Evolutionary conservation across 2,329 filamentous ascomycete genomes (phyloP), one percentile per base, ranked within the genome.

Genomic region (Cladosporium sp.): DNA sequence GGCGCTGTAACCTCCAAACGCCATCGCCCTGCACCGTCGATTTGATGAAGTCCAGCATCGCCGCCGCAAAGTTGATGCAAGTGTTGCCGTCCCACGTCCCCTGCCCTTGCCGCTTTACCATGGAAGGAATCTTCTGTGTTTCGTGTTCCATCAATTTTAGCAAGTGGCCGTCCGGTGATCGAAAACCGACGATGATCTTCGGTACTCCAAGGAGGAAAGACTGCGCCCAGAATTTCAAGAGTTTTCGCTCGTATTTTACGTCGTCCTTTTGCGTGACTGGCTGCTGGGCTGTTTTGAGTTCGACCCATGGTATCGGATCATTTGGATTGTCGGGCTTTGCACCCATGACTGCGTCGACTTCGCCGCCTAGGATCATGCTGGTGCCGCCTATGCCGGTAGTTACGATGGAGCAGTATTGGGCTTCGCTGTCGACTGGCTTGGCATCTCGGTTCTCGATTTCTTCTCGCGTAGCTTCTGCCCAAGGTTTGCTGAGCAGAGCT

Each of bases 371-470:
- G 54, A 95, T 81, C 52, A 97, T 72, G 14, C 79, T 77, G 1
- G 82, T 79, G 44, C 81, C 81, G 2, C 91, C 92, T 52, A 98
- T 86, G 0, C 88, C 89, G 0, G 92, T 97, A 35, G 85, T 83
- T 1, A 95, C 91, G 16, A 98, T 82, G 2, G 91, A 96, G 73
- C 93, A 98, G 74, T 97, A 97, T 66, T 98, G 93, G 1, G 88
- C 86, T 64, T 90, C 83, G 68, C 97, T 98, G 68, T 85, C 91
- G 46, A 96, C 91, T 8, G 84, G 64, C 51, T 86, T 76, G 2
- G 82, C 69, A 41, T 87, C 82, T 28, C 93, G 83, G 52, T 72
- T 74, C 66, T 95, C 91, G 57, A 98, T 96, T 54, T 84, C 82
- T 1, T 87, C 84, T 52, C 88, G 81, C 0, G 83, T 74, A 0